phyloP scores from a whole-genome alignment of 1,139 yeast genomes.

The Candida frijolesensis region DNA sequence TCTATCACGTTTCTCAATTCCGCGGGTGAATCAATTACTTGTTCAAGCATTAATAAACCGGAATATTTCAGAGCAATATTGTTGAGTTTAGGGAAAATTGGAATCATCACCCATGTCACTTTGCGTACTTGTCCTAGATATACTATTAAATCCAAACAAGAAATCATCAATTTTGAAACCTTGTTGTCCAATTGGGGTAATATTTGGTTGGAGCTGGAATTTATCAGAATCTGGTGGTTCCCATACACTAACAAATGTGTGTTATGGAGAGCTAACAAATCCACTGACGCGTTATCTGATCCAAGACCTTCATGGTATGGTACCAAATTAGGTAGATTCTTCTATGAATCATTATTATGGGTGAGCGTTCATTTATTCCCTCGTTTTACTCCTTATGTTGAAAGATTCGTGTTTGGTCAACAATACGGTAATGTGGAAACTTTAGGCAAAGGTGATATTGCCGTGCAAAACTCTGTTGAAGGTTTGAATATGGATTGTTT shows the following conservation, averaged over 20 bases:
- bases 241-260: slow-evolving; percentile 88
- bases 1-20: slow-evolving; percentile 73
- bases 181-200: slow-evolving; percentile 67
- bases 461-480: slow-evolving; percentile 80
- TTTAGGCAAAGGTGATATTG: slow-evolving; percentile 62
- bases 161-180: slow-evolving; percentile 75
- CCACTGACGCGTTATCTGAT: slow-evolving; percentile 60
- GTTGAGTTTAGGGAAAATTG: slow-evolving; percentile 87
- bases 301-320: slow-evolving; percentile 88
- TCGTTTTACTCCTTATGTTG: slow-evolving; percentile 78
- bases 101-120: slow-evolving; percentile 87
- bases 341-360: slow-evolving; percentile 81
- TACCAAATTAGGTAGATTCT: slow-evolving; percentile 69
- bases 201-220: slow-evolving; percentile 90
- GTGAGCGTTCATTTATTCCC: slow-evolving; percentile 74
- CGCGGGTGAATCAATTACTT: slow-evolving; percentile 66
- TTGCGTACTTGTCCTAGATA: slow-evolving; percentile 82
- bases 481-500: slow-evolving; percentile 95
- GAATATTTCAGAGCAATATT: slow-evolving; percentile 83
- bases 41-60: slow-evolving; percentile 68
- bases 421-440: slow-evolving; percentile 83
- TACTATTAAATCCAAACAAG: slow-evolving; percentile 79
- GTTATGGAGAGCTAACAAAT: slow-evolving; percentile 85
- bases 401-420: slow-evolving; percentile 77
- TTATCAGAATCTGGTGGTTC: slow-evolving; percentile 95